A percentile compares a stretch with the other conserved stretches of the same genome.
Evolutionary conservation across 352 stramenopile species (phyloP).

Genomic region (Globisporangium megalacanthum): DNA sequence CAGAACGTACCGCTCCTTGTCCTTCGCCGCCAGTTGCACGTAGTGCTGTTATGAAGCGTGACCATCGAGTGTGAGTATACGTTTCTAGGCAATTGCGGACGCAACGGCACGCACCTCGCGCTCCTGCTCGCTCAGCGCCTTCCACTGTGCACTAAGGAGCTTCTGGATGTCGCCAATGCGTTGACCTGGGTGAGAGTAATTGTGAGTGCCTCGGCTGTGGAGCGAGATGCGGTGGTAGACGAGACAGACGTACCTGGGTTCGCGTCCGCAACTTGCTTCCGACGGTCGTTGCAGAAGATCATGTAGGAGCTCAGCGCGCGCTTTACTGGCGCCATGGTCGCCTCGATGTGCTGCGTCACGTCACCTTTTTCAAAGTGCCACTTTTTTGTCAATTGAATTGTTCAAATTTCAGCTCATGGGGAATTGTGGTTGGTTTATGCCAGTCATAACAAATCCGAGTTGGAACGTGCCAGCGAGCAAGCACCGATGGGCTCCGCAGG

Average conservation of each 20-base stretch:
- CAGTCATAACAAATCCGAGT: not conserved
- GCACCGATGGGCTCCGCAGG: constrained; percentile 39
- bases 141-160: constrained; percentile 89
- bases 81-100: too few species aligned
- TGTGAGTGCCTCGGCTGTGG: not conserved
- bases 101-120: constrained; percentile 44
- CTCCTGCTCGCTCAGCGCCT: constrained; percentile 71
- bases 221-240: not conserved
- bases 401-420: not conserved
- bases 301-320: constrained; percentile 86
- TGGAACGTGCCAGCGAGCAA: not conserved
- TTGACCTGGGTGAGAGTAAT: constrained; percentile 17
- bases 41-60: constrained; percentile 41
- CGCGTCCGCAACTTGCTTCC: constrained; percentile 55
- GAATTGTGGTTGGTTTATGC: not conserved
- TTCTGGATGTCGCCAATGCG: constrained; percentile 84
- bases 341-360: not conserved
- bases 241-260: constrained; percentile 34
- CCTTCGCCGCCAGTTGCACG: constrained; percentile 72
- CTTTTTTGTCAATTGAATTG: not conserved
- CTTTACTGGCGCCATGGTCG: constrained; percentile 58
- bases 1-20: constrained; percentile 81
- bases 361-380: not conserved
- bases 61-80: not conserved
- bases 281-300: constrained; percentile 75